Conservation (phyloP, 768 basidiomycete species). For the Antrodiella citrinella region DNA sequence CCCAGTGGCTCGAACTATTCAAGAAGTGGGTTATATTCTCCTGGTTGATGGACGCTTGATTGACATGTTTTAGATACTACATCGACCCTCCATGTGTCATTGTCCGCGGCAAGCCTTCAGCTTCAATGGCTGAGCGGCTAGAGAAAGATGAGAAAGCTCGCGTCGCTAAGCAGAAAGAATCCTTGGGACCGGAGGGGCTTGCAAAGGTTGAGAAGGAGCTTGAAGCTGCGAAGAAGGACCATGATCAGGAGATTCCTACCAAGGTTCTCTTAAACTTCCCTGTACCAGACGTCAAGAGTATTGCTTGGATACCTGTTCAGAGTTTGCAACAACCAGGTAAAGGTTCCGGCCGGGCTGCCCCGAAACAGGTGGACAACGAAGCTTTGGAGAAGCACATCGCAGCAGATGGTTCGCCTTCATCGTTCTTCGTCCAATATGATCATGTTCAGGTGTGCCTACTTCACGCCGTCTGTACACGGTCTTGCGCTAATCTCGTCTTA, state of each 20-base stretch:
- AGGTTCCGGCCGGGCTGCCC: slow-evolving; percentile 29
- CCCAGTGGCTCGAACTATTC: slow-evolving; percentile 73
- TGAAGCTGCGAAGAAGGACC: slow-evolving; percentile 79
- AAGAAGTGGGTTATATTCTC: slow-evolving; percentile 46
- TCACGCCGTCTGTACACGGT: background rate
- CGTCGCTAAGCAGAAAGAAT: slow-evolving; percentile 55
- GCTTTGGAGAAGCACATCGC: slow-evolving; percentile 57
- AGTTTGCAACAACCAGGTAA: slow-evolving; percentile 55
- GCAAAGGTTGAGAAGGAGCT: slow-evolving; percentile 57
- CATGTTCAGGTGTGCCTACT: slow-evolving; percentile 65
- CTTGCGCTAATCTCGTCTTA: background rate
- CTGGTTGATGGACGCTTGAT: too few relatives aligned
- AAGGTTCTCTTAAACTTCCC: slow-evolving; percentile 80
- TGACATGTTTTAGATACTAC: slow-evolving; percentile 62
- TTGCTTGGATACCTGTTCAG: slow-evolving; percentile 84
- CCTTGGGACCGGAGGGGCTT: slow-evolving; percentile 77
- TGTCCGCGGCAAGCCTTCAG: slow-evolving; percentile 86
- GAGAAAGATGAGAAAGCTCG: slow-evolving; percentile 77
- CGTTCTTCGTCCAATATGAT: slow-evolving; percentile 92
- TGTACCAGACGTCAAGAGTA: slow-evolving; percentile 84
- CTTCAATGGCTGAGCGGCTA: slow-evolving; percentile 68
- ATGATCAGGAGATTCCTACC: slow-evolving; percentile 74
- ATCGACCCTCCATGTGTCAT: slow-evolving; percentile 64
- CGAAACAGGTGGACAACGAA: slow-evolving; percentile 23
- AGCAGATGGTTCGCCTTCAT: slow-evolving; percentile 55